Conservation (phyloP, 1,284 basidiomycete species). For the Moniliella sp. region DNA sequence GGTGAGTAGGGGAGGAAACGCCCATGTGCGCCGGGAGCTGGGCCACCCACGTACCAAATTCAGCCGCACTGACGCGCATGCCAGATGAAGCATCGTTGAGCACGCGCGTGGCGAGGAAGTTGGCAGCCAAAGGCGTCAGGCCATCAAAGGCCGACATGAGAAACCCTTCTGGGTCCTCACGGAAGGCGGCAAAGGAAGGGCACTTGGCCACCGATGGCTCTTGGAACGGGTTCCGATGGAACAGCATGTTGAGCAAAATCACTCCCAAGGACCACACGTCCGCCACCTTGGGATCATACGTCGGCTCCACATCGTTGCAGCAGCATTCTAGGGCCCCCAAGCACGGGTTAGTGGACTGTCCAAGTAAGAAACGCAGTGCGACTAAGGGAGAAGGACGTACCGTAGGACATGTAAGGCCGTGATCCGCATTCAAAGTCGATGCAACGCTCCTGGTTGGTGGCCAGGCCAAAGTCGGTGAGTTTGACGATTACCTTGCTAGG, state of each 20-base stretch:
- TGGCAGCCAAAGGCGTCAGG: conserved; percentile 64
- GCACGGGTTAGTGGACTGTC: too few relatives aligned
- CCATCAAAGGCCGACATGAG: conserved; percentile 75
- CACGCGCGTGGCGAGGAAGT: conserved; percentile 61
- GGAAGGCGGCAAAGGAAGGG: conserved; percentile 61
- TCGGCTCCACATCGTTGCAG: conserved; percentile 83
- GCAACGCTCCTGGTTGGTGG: conserved; percentile 64
- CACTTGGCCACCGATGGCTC: conserved; percentile 57
- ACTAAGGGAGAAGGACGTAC: conserved; percentile 41
- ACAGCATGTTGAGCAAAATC: conserved; percentile 94
- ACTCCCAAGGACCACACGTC: conserved; percentile 98
- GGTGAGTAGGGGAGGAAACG: conserved; percentile 3
- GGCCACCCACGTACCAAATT: conserved; percentile 67
- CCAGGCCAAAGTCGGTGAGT: conserved; percentile 86
- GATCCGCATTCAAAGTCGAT: conserved; percentile 95
- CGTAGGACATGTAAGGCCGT: conserved; percentile 95
- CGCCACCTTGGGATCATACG: conserved; percentile 75
- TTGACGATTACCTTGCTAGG: conserved; percentile 47
- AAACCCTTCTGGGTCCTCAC: conserved; percentile 57
- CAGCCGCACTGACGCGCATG: conserved; percentile 41
- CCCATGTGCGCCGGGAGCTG: conserved; percentile 46
- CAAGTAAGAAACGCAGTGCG: too few relatives aligned
- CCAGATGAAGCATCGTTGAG: conserved; percentile 65
- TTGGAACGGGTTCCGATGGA: conserved; percentile 93
- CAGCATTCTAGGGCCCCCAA: conserved; percentile 74